Percentiles rank a stretch among this genome's conserved stretches.
These are phyloP conservation scores for Dendrobium catenatum DNA, from an alignment of 106 monocot species.

Conservation along the genomic window DNA sequence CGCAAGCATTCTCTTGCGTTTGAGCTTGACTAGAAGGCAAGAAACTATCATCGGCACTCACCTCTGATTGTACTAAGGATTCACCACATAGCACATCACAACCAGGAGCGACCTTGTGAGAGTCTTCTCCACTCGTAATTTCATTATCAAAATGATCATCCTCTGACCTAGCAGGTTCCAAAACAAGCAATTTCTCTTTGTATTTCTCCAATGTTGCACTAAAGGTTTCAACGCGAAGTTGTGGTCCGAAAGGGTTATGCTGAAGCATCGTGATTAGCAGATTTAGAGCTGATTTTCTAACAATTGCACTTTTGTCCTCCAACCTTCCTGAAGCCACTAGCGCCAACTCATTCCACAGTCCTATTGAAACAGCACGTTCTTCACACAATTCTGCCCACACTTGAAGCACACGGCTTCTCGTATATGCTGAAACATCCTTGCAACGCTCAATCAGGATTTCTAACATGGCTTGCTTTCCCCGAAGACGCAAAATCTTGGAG, in stretches of 20 bases:
- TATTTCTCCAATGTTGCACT: slow-evolving; percentile 81
- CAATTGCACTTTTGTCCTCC: slow-evolving; percentile 93
- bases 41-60: slow-evolving; percentile 62
- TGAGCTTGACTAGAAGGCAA: slow-evolving; percentile 37
- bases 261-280: slow-evolving; percentile 89
- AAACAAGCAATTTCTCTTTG: slow-evolving; percentile 51
- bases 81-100: slow-evolving; percentile 7
- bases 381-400: slow-evolving; percentile 97
- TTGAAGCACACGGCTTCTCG: slow-evolving; percentile 88
- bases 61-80: slow-evolving; percentile 14
- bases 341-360: slow-evolving; percentile 95
- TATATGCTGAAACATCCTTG: slow-evolving; percentile 93
- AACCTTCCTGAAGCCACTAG: slow-evolving; percentile 73
- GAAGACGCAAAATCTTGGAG: slow-evolving; percentile 46
- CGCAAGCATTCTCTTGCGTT: slow-evolving; percentile 18
- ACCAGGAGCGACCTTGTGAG: slow-evolving; percentile 11
- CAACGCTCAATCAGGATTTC: slow-evolving; percentile 81
- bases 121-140: not conserved
- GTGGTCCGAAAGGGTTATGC: slow-evolving; percentile 95
- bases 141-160: slow-evolving; percentile 13
- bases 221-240: slow-evolving; percentile 64
- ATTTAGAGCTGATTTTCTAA: slow-evolving; percentile 88
- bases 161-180: slow-evolving; percentile 40
- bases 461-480: slow-evolving; percentile 89
- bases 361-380: slow-evolving; percentile 76